Evolutionary conservation across 805 yeast genomes (phyloP).

Genomic region (Pichia sporocuriosa): DNA sequence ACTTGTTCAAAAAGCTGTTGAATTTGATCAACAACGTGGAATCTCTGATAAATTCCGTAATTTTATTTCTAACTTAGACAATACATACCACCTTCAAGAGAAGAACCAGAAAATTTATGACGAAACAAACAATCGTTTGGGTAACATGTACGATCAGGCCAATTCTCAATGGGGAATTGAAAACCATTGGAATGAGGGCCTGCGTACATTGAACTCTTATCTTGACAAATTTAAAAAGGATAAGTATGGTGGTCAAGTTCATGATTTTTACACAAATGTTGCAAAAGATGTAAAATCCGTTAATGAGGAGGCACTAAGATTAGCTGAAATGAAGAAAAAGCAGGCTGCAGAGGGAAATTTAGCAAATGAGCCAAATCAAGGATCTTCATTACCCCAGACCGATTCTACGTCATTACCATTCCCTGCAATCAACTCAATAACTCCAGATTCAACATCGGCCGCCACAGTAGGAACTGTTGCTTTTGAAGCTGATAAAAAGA

Average conservation of each 20-base stretch:
- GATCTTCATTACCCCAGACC: background rate
- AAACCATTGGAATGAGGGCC: slow-evolving; percentile 32
- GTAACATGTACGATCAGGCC: slow-evolving; percentile 22
- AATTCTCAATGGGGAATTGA: slow-evolving; percentile 38
- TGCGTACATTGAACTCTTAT: slow-evolving; percentile 36
- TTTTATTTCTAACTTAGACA: slow-evolving; percentile 50
- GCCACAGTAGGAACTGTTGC: slow-evolving; percentile 22
- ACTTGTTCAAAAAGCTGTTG: slow-evolving; percentile 53
- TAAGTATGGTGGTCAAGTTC: slow-evolving; percentile 53
- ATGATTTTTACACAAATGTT: slow-evolving; percentile 50
- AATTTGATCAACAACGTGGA: slow-evolving; percentile 61
- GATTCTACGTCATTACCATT: background rate
- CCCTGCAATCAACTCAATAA: slow-evolving; percentile 17
- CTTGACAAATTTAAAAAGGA: slow-evolving; percentile 40
- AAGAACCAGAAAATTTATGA: slow-evolving; percentile 30
- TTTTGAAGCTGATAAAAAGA: slow-evolving; percentile 19
- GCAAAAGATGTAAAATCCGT: slow-evolving; percentile 54
- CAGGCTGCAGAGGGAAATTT: slow-evolving; percentile 3
- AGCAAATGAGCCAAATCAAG: background rate
- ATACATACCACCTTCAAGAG: slow-evolving; percentile 53
- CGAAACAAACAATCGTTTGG: slow-evolving; percentile 4
- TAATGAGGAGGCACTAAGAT: slow-evolving; percentile 66
- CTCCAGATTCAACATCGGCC: slow-evolving; percentile 19
- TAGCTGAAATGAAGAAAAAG: slow-evolving; percentile 51
- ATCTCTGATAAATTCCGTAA: slow-evolving; percentile 46